Evolutionary conservation across 306 rosid genomes (phyloP).

Genomic region (Quercus variabilis): DNA sequence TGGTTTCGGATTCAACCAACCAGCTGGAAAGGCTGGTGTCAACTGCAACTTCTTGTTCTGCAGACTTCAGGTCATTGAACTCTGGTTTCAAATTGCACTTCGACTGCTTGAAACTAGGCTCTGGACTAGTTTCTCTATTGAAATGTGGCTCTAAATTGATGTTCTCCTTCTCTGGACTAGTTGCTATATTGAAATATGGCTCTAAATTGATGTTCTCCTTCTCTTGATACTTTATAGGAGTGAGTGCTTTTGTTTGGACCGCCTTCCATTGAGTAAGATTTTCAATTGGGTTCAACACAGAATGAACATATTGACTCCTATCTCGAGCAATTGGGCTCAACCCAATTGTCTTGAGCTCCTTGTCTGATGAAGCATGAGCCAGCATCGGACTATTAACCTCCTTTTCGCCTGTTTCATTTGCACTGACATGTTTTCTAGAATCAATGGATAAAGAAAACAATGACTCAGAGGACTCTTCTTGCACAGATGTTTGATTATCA

Average conservation of each 20-base stretch:
- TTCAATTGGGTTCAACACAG: slow-evolving; percentile 58
- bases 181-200: slow-evolving; percentile 3
- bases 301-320: slow-evolving; percentile 6
- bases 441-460: slow-evolving; percentile 44
- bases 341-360: slow-evolving; percentile 18
- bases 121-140: slow-evolving; percentile 17
- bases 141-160: slow-evolving; percentile 21
- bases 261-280: slow-evolving; percentile 43
- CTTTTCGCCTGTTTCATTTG: slow-evolving; percentile 5
- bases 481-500: not conserved
- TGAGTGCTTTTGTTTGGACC: slow-evolving; percentile 23
- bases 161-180: slow-evolving; percentile 62
- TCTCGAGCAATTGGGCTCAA: slow-evolving; percentile 3
- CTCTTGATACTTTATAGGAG: slow-evolving; percentile 21
- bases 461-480: slow-evolving; percentile 39
- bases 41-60: slow-evolving; percentile 32
- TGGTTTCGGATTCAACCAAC: slow-evolving; percentile 59
- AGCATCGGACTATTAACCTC: slow-evolving; percentile 41
- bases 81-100: slow-evolving; percentile 17
- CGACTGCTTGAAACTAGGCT: slow-evolving; percentile 38
- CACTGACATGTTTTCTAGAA: slow-evolving; percentile 22
- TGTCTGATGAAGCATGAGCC: not conserved
- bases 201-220: slow-evolving; percentile 56
- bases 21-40: slow-evolving; percentile 87
- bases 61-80: slow-evolving; percentile 10